Base-by-base conservation (phyloP, 2,329 filamentous ascomycete species). In the Xylariaceae sp. region DNA sequence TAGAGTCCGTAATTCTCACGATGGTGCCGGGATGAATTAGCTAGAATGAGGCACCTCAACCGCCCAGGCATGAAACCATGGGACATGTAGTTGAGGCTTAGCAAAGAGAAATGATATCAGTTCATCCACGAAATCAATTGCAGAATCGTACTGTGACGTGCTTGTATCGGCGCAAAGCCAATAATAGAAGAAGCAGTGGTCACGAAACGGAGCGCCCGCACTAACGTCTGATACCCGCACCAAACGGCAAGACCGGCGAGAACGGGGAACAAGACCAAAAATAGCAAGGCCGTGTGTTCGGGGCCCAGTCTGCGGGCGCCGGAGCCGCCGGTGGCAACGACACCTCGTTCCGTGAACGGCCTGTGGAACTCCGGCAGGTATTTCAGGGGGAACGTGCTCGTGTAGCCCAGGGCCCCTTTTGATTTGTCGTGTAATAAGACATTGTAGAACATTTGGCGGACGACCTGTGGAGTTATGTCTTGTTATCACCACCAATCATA, bases 311-410 rank as follows among this genome's bases (percentile, higher is more conserved):
- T 69, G 44, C 68, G 67, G 10, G 64, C 54, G 18, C 65, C 66
- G 39, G 66, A 60, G 17, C 73, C 69, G 52, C 72, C 71, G 61
- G 64, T 61, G 1, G 65, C 71, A 2, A 49, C 44, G 23, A 30
- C 23, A 7, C 64, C 65, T 55, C 68, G 66, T 51, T 70, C 68
- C 2, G 72, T 78, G 11, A 74, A 76, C 51, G 71, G 69, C 62
- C 69, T 73, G 18, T 72, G 73, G 15, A 75, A 67, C 30, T 71
- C 69, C 0, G 88, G 87, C 8, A 88, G 76, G 68, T 88, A 88
- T 69, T 90, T 88, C 73, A 92, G 88, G 17, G 87, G 83, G 68
- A 91, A 92, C 7, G 75, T 77, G 1, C 82, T 83, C 66, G 86
- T 80, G 51, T 80, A 76, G 0, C 87, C 84, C 6, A 92, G 76